A percentile compares a stretch with the other conserved stretches of the same genome.
Conservation (phyloP, 2,329 filamentous ascomycete genomes). For the Epicoccum nigrum region DNA sequence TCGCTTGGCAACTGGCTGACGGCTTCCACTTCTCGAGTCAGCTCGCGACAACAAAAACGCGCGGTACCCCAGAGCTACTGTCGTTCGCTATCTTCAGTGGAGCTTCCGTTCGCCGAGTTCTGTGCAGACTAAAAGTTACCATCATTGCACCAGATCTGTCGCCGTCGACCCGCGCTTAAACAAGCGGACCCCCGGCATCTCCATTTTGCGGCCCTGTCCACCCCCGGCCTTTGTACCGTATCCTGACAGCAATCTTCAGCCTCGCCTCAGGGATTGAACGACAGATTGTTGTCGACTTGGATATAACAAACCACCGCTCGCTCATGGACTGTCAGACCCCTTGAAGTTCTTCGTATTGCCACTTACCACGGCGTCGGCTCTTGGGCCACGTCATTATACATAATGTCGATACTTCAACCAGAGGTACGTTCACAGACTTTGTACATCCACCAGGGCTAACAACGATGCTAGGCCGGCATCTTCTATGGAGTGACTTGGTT, state of each 20-base stretch:
- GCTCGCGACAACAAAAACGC: not conserved
- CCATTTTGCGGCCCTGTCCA: not conserved
- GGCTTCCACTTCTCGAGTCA: conserved; percentile 8
- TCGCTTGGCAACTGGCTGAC: conserved; percentile 1
- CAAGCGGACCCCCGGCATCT: not conserved
- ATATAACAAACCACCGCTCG: conserved; percentile 6
- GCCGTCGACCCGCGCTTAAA: no score
- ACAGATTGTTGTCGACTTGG: not conserved
- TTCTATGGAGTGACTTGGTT: conserved; percentile 45
- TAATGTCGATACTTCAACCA: conserved; percentile 41
- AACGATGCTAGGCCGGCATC: conserved; percentile 29
- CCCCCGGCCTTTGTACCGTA: conserved; percentile 1
- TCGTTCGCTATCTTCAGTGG: not conserved
- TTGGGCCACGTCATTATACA: conserved; percentile 6
- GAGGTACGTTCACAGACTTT: conserved; percentile 19
- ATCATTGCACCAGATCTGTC: not conserved
- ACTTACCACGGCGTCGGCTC: conserved; percentile 9
- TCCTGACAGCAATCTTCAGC: conserved; percentile 14
- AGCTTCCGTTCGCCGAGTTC: not conserved
- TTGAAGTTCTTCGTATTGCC: conserved; percentile 3
- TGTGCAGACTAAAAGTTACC: not conserved
- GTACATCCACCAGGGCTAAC: conserved; percentile 1
- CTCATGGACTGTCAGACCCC: conserved; percentile 1
- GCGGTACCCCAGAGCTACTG: not conserved
- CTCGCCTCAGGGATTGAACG: conserved; percentile 6